These are phyloP conservation scores for Zygosaccharomyces pseudobailii DNA, from an alignment of 1,139 yeast species.

Conservation along the genomic window DNA sequence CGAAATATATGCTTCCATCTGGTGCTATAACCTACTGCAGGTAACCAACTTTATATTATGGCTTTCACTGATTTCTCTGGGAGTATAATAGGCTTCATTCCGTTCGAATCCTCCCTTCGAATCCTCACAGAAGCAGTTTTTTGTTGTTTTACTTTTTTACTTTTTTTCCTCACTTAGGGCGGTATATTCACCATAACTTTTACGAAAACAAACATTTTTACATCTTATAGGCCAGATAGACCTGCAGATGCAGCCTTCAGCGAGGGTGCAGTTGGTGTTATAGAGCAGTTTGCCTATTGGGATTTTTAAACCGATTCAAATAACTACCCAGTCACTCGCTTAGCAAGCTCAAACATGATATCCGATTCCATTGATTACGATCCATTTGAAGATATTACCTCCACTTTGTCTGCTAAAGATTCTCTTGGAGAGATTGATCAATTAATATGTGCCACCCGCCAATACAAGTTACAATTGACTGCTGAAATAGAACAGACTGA, in stretches of 20 bases:
- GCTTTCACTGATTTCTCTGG: neutral
- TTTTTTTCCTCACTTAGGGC: slow-evolving; percentile 2
- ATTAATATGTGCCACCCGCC: slow-evolving; percentile 39
- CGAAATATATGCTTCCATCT: no score
- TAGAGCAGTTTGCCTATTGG: neutral
- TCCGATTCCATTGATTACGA: slow-evolving; percentile 34
- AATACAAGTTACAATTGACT: slow-evolving; percentile 47
- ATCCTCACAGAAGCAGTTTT: slow-evolving; percentile 47
- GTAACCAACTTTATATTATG: no score
- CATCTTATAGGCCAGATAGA: neutral
- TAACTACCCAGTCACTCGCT: neutral
- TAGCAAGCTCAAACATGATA: slow-evolving; percentile 11
- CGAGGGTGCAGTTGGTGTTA: neutral
- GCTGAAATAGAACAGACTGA: slow-evolving; percentile 37
- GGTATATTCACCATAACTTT: neutral
- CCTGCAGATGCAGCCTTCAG: neutral
- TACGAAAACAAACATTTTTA: neutral
- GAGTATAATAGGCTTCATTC: neutral
- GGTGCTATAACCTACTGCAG: no score
- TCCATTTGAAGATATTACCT: slow-evolving; percentile 39
- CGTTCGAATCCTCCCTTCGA: no score
- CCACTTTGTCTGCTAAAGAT: slow-evolving; percentile 39
- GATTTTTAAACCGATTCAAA: neutral
- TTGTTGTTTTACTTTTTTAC: slow-evolving; percentile 13
- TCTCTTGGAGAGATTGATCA: slow-evolving; percentile 46